A percentile compares a stretch with the other conserved stretches of the same genome.
These are phyloP conservation scores for Leucocoprinus leucothites DNA, from an alignment of 768 basidiomycete genomes.

Conservation along the genomic window DNA sequence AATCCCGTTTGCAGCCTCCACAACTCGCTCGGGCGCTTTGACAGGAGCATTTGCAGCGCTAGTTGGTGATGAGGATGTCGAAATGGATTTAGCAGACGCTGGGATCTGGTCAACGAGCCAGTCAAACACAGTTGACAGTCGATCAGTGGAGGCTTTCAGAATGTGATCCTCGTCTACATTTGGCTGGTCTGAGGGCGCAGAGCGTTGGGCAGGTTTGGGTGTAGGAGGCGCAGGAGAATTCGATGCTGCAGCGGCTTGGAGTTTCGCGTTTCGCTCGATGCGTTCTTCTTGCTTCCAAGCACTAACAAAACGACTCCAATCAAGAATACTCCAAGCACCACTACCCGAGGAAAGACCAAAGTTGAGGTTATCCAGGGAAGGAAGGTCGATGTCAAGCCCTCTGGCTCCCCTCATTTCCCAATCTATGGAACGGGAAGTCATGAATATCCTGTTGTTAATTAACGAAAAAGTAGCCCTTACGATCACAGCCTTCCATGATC, in stretches of 20 bases:
- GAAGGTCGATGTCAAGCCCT: conserved; percentile 69
- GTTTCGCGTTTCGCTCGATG: conserved; percentile 27
- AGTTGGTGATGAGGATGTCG: not conserved
- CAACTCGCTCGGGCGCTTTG: conserved; percentile 7
- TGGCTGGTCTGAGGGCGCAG: conserved; percentile 3
- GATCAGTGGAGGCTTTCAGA: conserved; percentile 66
- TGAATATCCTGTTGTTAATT: not conserved
- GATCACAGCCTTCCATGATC: conserved; percentile 84
- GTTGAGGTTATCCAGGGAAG: conserved; percentile 44
- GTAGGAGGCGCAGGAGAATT: not conserved
- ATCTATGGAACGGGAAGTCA: conserved; percentile 33
- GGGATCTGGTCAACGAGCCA: conserved; percentile 78
- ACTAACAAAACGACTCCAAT: conserved; percentile 62
- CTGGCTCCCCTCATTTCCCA: conserved; percentile 93
- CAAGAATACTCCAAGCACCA: conserved; percentile 47
- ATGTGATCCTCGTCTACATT: conserved; percentile 43
- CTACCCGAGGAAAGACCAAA: conserved; percentile 24
- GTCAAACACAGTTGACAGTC: conserved; percentile 71
- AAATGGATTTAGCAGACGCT: conserved; percentile 18
- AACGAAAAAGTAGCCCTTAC: conserved; percentile 26
- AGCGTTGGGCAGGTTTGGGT: not conserved
- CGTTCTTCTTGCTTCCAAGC: conserved; percentile 60
- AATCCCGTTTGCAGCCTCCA: conserved; percentile 10
- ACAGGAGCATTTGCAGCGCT: not conserved
- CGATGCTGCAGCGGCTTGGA: not conserved